A percentile compares a stretch with the other conserved stretches of the same genome.
phyloP scores from a whole-genome alignment of 1,284 basidiomycete species.

The Flammula alnicola region DNA sequence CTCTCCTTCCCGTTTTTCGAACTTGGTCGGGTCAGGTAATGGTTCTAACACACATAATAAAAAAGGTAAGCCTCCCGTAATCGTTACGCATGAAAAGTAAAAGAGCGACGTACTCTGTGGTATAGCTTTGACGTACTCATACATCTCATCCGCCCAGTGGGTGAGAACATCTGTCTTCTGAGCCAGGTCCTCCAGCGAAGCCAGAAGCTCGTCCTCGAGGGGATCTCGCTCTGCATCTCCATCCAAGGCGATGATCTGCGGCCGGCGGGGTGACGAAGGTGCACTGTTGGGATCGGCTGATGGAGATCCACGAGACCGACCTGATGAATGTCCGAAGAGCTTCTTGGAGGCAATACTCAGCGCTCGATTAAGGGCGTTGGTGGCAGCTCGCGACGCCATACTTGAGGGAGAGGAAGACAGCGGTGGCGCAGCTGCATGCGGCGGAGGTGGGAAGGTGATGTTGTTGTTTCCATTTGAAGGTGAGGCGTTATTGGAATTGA shows the following conservation, averaged over 20 bases:
- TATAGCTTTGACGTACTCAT: slow-evolving; percentile 78
- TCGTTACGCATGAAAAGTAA: slow-evolving; percentile 11
- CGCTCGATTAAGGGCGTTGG: slow-evolving; percentile 84
- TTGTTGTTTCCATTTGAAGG: slow-evolving; percentile 33
- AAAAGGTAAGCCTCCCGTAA: background rate
- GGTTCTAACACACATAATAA: too few species aligned
- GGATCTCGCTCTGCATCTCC: slow-evolving; percentile 63
- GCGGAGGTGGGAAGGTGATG: slow-evolving; percentile 72
- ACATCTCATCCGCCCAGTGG: slow-evolving; percentile 93
- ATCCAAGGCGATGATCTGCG: slow-evolving; percentile 51
- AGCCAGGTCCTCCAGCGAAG: slow-evolving; percentile 82
- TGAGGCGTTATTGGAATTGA: slow-evolving; percentile 32
- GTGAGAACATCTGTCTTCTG: slow-evolving; percentile 95
- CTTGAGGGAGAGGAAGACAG: slow-evolving; percentile 71
- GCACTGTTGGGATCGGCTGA: slow-evolving; percentile 37
- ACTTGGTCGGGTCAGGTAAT: slow-evolving; percentile 73
- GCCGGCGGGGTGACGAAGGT: slow-evolving; percentile 56
- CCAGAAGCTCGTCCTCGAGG: slow-evolving; percentile 81
- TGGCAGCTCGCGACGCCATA: slow-evolving; percentile 57
- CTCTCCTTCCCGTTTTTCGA: slow-evolving; percentile 73
- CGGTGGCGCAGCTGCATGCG: slow-evolving; percentile 50
- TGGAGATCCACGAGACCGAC: slow-evolving; percentile 35
- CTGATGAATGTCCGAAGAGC: slow-evolving; percentile 65
- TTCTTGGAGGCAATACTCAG: slow-evolving; percentile 90
- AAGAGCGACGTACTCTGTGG: slow-evolving; percentile 66